Percentiles rank a stretch among this genome's conserved stretches.
These are phyloP conservation scores for Coemansia sp. DNA, from an alignment of 192 early-diverging fungal species.

Conservation along the genomic window DNA sequence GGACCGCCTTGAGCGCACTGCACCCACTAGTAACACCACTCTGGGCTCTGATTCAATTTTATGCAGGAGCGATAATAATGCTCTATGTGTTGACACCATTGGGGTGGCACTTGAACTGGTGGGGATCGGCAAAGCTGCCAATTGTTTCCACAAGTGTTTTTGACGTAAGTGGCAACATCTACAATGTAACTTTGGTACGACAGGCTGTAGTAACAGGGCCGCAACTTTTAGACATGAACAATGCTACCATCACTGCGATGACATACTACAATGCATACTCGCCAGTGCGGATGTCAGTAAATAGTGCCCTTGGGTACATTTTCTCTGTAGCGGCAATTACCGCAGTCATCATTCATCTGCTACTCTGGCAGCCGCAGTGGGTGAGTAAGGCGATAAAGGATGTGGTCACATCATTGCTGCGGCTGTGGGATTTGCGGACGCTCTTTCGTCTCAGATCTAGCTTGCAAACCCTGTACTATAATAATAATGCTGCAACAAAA, in stretches of 20 bases:
- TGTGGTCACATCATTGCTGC: constrained; percentile 25
- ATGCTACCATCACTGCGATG: not conserved
- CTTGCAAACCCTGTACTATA: not conserved
- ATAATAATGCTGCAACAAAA: not conserved
- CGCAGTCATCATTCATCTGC: constrained; percentile 41
- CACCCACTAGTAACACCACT: constrained; percentile 75
- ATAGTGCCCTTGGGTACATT: constrained; percentile 50
- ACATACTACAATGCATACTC: constrained; percentile 42
- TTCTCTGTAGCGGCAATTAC: constrained; percentile 48
- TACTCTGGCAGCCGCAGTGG: constrained; percentile 50
- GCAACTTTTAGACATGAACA: not conserved
- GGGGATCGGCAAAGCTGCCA: constrained; percentile 59
- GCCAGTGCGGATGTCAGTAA: constrained; percentile 49
- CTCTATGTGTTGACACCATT: constrained; percentile 74
- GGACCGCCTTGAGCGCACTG: constrained; percentile 60
- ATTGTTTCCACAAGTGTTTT: constrained; percentile 69
- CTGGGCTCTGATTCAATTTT: constrained; percentile 69
- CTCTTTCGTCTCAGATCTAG: constrained; percentile 15
- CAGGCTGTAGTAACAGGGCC: not conserved
- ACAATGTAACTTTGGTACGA: constrained; percentile 60
- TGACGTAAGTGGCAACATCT: constrained; percentile 60
- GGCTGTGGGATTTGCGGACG: constrained; percentile 45
- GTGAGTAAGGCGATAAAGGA: constrained; percentile 22
- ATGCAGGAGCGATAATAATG: constrained; percentile 65
- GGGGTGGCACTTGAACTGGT: constrained; percentile 66